These are phyloP conservation scores for Kluyveromyces sp. DNA, from an alignment of 1,139 yeast genomes.

Conservation along the genomic window DNA sequence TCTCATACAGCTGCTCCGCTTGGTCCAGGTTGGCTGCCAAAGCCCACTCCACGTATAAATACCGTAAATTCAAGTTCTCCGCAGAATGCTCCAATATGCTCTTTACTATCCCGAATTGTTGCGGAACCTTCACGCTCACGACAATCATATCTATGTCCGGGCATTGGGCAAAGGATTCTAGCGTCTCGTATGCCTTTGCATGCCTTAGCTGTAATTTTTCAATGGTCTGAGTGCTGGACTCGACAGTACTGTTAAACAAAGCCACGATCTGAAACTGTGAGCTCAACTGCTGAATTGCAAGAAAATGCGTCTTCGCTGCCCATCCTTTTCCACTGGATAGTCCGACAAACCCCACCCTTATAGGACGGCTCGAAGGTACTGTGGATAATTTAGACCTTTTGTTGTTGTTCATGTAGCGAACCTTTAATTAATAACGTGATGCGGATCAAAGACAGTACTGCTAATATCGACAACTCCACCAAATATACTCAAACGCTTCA, in stretches of 20 bases:
- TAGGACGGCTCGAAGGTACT: constrained; percentile 23
- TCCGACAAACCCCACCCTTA: constrained; percentile 26
- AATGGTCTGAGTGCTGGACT: constrained; percentile 19
- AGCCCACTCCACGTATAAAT: constrained; percentile 26
- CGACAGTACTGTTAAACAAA: constrained; percentile 17
- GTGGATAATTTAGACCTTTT: constrained; percentile 24
- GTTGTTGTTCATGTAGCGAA: constrained; percentile 12
- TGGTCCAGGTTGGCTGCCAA: constrained; percentile 20
- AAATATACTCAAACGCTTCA: not conserved
- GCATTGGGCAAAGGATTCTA: constrained; percentile 19
- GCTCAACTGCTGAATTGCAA: constrained; percentile 24
- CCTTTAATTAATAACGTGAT: not conserved
- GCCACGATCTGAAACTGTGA: constrained; percentile 27
- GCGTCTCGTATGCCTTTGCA: constrained; percentile 22
- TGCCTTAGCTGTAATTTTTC: constrained; percentile 18
- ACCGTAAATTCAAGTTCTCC: constrained; percentile 20
- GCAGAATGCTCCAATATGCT: constrained; percentile 19
- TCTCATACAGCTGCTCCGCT: constrained; percentile 22
- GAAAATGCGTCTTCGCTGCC: constrained; percentile 27
- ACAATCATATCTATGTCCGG: constrained; percentile 24
- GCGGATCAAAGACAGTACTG: not conserved
- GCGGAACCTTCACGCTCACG: constrained; percentile 18
- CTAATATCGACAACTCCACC: not conserved
- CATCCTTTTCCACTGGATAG: constrained; percentile 22
- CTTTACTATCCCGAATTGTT: constrained; percentile 16